These are phyloP conservation scores for Populus hybrid DNA, from an alignment of 441 rosid species.

Conservation along the genomic window DNA sequence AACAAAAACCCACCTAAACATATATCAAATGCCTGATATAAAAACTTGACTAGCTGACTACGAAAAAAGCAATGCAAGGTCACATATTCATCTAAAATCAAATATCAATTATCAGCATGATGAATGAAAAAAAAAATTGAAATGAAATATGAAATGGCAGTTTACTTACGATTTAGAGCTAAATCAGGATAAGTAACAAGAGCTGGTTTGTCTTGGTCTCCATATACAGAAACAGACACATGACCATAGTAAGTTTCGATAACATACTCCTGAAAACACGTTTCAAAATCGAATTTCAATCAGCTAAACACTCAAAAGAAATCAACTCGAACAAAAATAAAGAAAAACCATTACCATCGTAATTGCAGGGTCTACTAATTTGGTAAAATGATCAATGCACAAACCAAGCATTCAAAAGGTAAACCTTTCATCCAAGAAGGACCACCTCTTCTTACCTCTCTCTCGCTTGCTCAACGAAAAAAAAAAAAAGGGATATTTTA, in stretches of 20 bases:
- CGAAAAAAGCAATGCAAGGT: neutral
- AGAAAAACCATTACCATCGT: neutral
- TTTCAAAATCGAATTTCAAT: neutral
- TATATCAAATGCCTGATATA: neutral
- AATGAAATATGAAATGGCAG: too few species aligned
- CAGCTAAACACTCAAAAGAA: neutral
- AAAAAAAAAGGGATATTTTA: neutral
- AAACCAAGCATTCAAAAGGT: neutral
- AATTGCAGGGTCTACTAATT: neutral
- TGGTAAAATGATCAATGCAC: neutral
- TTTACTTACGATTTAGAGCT: too few species aligned
- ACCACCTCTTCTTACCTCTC: neutral
- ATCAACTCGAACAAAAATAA: neutral
- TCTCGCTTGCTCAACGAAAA: neutral
- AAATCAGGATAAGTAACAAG: conserved; percentile 52
- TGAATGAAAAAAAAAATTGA: neutral
- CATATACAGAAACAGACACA: conserved; percentile 75
- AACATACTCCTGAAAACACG: conserved; percentile 54
- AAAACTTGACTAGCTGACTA: neutral
- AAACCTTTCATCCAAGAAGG: neutral
- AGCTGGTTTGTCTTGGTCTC: conserved; percentile 94
- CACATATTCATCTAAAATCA: neutral
- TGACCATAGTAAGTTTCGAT: conserved; percentile 65
- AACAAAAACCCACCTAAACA: neutral
- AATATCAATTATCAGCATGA: neutral